Evolutionary conservation across 345 rosid species (phyloP), one percentile per base, ranked within the genome.

Genomic region (Salix udensis): DNA sequence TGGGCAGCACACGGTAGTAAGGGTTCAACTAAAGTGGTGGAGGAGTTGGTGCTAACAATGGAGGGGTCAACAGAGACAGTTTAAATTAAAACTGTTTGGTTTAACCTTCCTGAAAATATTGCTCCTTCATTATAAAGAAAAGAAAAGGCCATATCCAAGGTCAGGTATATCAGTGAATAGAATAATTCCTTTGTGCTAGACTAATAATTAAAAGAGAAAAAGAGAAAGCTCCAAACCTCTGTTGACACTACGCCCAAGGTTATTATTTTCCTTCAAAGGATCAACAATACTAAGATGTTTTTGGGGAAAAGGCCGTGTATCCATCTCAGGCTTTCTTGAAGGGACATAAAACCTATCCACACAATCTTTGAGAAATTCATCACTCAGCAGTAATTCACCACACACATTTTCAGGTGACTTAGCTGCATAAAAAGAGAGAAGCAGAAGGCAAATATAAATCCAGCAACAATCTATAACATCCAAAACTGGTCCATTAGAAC

Each of bases 201-300:
- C 13, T 37, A 19, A 0, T n/a, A 42, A 21, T 3, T 4, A 68
- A 21, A 42, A 58, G 3, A 76, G 52, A 39, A 69, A 15, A 72
- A 26, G 70, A 68, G 74, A 76, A 5, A 70, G 68, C n/a, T 34
- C n/a, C 79, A 50, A 48, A 92, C 99, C 98, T 91, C 83, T 83
- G 79, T 89, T 88, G 69, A 96, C 94, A 78, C 98, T 91, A 64
- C 92, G 96, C 21, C 98, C 98, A 12, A 95, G 89, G 87, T 95
- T 95, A 86, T 95, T 96, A 84, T 81, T 87, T 74, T 83, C 88
- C 76, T 86, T 91, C 68, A 93, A 75, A 77, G 99, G 98, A 89
- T 93, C 99, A 70, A 96, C 61, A 68, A 96, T 89, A 83, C 91
- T 96, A 61, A 96, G 82, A 83, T 87, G 85, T 86, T 86, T 93